phyloP scores from a whole-genome alignment of 2,329 filamentous ascomycete species.

The Shiraia bambusicola region DNA sequence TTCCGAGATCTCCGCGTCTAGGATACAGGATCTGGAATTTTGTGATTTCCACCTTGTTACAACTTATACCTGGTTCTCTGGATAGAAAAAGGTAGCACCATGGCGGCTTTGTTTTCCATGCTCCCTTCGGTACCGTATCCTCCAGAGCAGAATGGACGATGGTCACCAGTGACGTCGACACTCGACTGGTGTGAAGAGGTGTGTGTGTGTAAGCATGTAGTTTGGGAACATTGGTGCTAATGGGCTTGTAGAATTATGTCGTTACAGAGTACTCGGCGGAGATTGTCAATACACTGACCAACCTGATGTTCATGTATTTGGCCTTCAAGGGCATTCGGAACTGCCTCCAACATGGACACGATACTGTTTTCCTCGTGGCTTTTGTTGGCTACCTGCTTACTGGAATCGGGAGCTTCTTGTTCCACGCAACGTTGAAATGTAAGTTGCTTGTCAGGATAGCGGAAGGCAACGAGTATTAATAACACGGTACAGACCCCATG shows the following conservation, averaged over 20 bases:
- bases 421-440: constrained; percentile 66
- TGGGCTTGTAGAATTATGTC: constrained; percentile 64
- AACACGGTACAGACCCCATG: constrained; percentile 65
- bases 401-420: constrained; percentile 62
- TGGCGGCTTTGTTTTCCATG: constrained; percentile 40
- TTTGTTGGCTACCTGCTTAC: constrained; percentile 64
- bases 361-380: constrained; percentile 70
- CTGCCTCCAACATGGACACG: constrained; percentile 72
- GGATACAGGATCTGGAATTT: background rate
- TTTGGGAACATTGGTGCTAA: constrained; percentile 4
- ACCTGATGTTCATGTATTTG: constrained; percentile 77
- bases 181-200: constrained; percentile 82
- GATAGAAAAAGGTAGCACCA: constrained; percentile 2
- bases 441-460: constrained; percentile 25
- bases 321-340: constrained; percentile 73
- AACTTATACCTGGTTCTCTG: background rate
- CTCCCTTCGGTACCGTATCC: constrained; percentile 52
- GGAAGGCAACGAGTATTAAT: constrained; percentile 46
- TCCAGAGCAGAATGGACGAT: constrained; percentile 60
- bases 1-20: constrained; percentile 19
- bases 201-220: constrained; percentile 44
- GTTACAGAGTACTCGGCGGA: constrained; percentile 75
- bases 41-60: background rate
- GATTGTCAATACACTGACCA: constrained; percentile 78
- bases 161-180: constrained; percentile 70